phyloP scores from a whole-genome alignment of 306 rosid species.

The Senna tora region DNA sequence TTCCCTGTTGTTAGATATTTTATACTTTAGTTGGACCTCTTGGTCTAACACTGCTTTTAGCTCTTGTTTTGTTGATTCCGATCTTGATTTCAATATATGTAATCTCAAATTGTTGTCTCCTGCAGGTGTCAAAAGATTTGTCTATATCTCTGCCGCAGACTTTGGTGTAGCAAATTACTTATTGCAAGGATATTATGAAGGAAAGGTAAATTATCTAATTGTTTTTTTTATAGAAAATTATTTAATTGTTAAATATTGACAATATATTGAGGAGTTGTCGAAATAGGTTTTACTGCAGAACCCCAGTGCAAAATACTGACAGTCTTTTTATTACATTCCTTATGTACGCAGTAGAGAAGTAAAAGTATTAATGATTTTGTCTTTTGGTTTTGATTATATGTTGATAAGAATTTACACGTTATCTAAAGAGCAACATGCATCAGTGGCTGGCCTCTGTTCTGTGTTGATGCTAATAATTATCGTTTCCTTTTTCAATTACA shows the following conservation, averaged over 20 bases:
- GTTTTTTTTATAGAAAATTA: too few species aligned
- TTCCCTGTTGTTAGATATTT: background rate
- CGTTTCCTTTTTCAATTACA: background rate
- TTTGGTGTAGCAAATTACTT: constrained; percentile 81
- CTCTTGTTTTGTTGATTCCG: background rate
- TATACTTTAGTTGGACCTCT: background rate
- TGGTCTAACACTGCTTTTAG: background rate
- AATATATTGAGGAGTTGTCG: constrained; percentile 33
- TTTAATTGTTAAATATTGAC: constrained; percentile 23
- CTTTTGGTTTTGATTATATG: background rate
- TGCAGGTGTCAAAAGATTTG: constrained; percentile 92
- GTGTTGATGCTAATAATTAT: constrained; percentile 8
- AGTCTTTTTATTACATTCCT: constrained; percentile 12
- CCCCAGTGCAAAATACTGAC: constrained; percentile 4
- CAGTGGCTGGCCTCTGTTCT: constrained; percentile 23
- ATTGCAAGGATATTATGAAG: constrained; percentile 85
- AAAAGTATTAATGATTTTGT: background rate
- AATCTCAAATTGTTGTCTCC: constrained; percentile 17
- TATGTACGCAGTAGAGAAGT: constrained; percentile 12
- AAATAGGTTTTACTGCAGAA: constrained; percentile 18
- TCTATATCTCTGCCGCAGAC: constrained; percentile 94
- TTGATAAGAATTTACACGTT: constrained; percentile 13
- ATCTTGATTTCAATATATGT: background rate
- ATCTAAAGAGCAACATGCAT: constrained; percentile 18
- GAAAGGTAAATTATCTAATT: constrained; percentile 69